Evolutionary conservation across 2,329 filamentous ascomycete genomes (phyloP).

Genomic region (Arachnomyces sp.): DNA sequence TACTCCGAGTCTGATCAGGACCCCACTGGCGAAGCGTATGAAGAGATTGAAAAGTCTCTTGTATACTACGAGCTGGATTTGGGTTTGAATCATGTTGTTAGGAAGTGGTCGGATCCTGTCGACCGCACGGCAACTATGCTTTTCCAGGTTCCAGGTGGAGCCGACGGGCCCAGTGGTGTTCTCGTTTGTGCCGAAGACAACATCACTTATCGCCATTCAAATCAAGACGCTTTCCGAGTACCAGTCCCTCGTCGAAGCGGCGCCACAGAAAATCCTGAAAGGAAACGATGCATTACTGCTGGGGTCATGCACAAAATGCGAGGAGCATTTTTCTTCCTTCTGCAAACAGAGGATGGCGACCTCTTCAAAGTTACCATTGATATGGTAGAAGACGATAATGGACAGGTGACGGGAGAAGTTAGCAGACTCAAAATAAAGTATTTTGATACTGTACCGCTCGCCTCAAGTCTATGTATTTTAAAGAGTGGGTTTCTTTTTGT

Average conservation of each 20-base stretch:
- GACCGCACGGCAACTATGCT: constrained; percentile 82
- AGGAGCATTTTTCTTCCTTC: constrained; percentile 91
- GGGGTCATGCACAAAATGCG: constrained; percentile 98
- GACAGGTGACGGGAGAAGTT: constrained; percentile 73
- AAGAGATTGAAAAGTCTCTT: constrained; percentile 78
- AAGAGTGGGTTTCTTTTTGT: constrained; percentile 95
- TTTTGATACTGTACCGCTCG: constrained; percentile 90
- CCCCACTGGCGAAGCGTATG: constrained; percentile 70
- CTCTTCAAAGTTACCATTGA: constrained; percentile 94
- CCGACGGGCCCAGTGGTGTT: constrained; percentile 88
- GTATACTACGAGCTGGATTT: constrained; percentile 98
- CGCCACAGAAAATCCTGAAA: constrained; percentile 81
- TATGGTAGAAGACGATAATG: constrained; percentile 69
- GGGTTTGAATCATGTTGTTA: constrained; percentile 91
- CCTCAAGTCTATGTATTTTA: constrained; percentile 79
- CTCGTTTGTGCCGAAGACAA: constrained; percentile 91
- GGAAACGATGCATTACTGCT: constrained; percentile 78
- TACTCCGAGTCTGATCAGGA: constrained; percentile 90
- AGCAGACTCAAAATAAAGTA: constrained; percentile 86
- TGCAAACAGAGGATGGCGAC: constrained; percentile 97
- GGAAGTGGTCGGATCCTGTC: constrained; percentile 91
- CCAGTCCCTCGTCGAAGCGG: constrained; percentile 81
- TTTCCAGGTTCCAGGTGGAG: constrained; percentile 91
- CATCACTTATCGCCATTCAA: constrained; percentile 94
- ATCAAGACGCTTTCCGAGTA: constrained; percentile 81